Conservation (phyloP, 2,329 filamentous ascomycete genomes). For the Trichoderma atrobrunneum region DNA sequence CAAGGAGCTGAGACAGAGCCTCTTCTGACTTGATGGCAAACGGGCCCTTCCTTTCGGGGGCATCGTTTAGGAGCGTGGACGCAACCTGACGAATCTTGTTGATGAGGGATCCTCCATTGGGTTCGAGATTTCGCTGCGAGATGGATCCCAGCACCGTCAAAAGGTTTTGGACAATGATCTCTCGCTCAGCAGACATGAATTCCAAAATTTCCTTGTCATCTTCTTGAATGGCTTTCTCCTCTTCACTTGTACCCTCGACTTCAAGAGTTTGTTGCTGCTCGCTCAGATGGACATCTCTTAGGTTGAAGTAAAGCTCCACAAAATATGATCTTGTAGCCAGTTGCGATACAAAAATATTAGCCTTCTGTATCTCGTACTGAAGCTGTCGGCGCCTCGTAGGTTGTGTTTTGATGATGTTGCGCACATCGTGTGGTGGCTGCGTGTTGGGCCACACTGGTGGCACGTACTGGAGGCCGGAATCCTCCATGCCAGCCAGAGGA, state of each 20-base stretch:
- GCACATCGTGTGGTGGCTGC: conserved; percentile 49
- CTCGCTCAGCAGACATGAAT: conserved; percentile 71
- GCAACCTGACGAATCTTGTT: conserved; percentile 84
- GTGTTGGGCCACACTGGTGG: conserved; percentile 48
- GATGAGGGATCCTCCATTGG: conserved; percentile 63
- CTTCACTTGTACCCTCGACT: conserved; percentile 31
- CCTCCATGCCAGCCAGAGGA: conserved; percentile 41
- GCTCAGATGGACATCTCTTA: conserved; percentile 63
- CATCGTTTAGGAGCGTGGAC: conserved; percentile 68
- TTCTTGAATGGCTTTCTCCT: conserved; percentile 38
- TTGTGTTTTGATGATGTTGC: conserved; percentile 48
- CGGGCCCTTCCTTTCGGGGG: conserved; percentile 49
- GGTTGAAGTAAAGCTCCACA: conserved; percentile 79
- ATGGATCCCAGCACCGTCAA: conserved; percentile 72
- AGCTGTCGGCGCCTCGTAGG: conserved; percentile 53
- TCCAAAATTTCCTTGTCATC: conserved; percentile 52
- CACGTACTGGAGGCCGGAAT: conserved; percentile 50
- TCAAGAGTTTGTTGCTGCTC: conserved; percentile 40
- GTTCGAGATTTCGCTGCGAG: conserved; percentile 80
- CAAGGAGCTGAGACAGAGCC: conserved; percentile 68
- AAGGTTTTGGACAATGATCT: conserved; percentile 77
- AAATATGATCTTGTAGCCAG: conserved; percentile 79
- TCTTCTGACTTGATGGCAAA: conserved; percentile 61
- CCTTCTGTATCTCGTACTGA: conserved; percentile 88
- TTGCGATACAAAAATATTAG: conserved; percentile 81